phyloP scores from a whole-genome alignment of 192 early-diverging fungal species.

The Coemansia sp. region DNA sequence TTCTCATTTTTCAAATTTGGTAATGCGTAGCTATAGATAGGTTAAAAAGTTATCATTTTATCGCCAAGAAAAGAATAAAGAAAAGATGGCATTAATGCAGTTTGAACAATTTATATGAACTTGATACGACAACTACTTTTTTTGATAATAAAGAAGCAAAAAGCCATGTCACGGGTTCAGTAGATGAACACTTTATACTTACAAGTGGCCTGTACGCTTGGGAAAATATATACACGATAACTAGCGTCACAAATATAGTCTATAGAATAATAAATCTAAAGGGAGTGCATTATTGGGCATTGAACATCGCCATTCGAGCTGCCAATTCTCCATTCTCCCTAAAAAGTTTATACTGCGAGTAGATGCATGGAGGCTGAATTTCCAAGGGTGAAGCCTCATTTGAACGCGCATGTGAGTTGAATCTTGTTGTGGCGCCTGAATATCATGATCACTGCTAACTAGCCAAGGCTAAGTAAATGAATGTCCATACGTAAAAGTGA shows the following conservation, averaged over 20 bases:
- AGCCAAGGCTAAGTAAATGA: background rate
- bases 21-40: background rate
- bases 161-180: too few relatives aligned
- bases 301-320: background rate
- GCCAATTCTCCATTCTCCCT: background rate
- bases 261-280: background rate
- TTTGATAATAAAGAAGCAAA: too few relatives aligned
- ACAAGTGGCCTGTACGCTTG: background rate
- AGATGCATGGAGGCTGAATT: background rate
- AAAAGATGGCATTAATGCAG: too few relatives aligned
- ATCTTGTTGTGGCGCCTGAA: background rate
- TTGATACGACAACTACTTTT: too few relatives aligned
- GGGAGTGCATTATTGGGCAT: background rate
- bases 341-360: background rate
- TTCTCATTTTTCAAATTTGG: conserved; percentile 22
- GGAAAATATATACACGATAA: too few relatives aligned
- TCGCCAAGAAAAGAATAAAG: background rate
- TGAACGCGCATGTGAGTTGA: background rate
- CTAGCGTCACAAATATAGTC: background rate
- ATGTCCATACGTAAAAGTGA: background rate
- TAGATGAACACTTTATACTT: background rate
- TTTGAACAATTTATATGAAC: too few relatives aligned
- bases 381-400: background rate
- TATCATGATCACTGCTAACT: background rate
- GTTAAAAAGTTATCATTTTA: background rate